Evolutionary conservation across 495 filamentous ascomycete genomes (phyloP).

Genomic region (Letharia columbiana): DNA sequence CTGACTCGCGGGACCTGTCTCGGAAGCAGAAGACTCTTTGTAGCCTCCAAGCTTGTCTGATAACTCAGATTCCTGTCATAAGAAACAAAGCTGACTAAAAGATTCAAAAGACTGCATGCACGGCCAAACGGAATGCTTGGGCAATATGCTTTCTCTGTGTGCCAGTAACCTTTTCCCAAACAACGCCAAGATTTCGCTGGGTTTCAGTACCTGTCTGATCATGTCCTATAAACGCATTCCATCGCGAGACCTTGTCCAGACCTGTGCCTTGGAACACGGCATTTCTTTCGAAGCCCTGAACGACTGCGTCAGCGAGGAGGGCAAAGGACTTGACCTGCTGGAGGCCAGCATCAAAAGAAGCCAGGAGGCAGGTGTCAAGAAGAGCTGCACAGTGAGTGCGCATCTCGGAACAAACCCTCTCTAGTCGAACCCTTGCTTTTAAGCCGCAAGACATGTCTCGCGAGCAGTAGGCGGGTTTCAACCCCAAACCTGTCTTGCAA

Average conservation of each 20-base stretch:
- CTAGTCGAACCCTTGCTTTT: background rate
- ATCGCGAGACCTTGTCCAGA: slow-evolving; percentile 59
- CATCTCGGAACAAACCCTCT: background rate
- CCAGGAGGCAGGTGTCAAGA: slow-evolving; percentile 58
- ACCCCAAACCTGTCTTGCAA: background rate
- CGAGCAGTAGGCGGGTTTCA: background rate
- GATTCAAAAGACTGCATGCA: slow-evolving; percentile 57
- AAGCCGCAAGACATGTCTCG: background rate
- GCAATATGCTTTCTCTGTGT: slow-evolving; percentile 90
- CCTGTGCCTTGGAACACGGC: slow-evolving; percentile 82
- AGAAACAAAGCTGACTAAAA: background rate
- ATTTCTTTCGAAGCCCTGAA: slow-evolving; percentile 80
- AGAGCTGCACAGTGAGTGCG: slow-evolving; percentile 59
- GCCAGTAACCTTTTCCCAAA: slow-evolving; percentile 66
- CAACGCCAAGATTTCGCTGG: slow-evolving; percentile 75
- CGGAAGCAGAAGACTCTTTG: background rate
- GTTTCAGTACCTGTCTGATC: slow-evolving; percentile 83
- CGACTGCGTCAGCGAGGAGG: slow-evolving; percentile 63
- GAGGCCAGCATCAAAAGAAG: slow-evolving; percentile 66
- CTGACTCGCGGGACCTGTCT: background rate
- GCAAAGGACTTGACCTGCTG: slow-evolving; percentile 58
- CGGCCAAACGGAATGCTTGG: slow-evolving; percentile 83
- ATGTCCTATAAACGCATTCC: slow-evolving; percentile 67
- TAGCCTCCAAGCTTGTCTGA: background rate
- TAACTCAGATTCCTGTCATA: background rate